Percentiles rank a stretch among this genome's conserved stretches.
These are phyloP conservation scores for Biscogniauxia mediterranea DNA, from an alignment of 2,329 filamentous ascomycete species.

Conservation along the genomic window DNA sequence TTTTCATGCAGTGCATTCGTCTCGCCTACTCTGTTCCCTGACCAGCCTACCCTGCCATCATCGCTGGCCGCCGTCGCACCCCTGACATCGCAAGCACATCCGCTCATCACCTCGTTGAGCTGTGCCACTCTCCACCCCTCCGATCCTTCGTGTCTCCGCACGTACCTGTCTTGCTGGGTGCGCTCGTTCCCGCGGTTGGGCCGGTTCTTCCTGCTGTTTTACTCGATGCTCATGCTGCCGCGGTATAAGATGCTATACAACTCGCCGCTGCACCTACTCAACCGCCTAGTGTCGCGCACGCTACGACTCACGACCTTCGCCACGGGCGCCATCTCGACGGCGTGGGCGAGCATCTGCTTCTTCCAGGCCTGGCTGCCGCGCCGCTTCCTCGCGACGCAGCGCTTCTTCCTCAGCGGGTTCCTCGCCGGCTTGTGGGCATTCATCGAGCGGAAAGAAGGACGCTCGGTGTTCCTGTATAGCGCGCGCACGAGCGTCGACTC, in stretches of 20 bases:
- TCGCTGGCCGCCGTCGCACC: conserved; percentile 69
- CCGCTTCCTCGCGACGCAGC: conserved; percentile 71
- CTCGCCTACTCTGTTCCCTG: conserved; percentile 83
- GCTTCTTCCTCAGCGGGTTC: conserved; percentile 88
- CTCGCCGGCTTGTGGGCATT: conserved; percentile 83
- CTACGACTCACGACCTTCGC: conserved; percentile 75
- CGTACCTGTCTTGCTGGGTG: conserved; percentile 85
- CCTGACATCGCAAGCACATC: conserved; percentile 81
- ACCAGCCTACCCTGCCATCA: conserved; percentile 62
- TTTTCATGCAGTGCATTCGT: conserved; percentile 61
- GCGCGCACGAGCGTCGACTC: conserved; percentile 77
- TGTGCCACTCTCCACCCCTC: conserved; percentile 87
- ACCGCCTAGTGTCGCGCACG: conserved; percentile 64
- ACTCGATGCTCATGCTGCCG: conserved; percentile 68
- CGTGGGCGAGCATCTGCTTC: conserved; percentile 87
- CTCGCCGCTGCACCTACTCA: conserved; percentile 65
- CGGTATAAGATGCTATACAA: conserved; percentile 67
- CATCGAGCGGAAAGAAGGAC: conserved; percentile 63
- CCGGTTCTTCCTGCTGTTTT: conserved; percentile 74
- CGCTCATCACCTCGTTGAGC: conserved; percentile 78
- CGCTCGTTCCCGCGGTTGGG: conserved; percentile 76
- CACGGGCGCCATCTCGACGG: conserved; percentile 79
- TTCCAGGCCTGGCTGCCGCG: conserved; percentile 79
- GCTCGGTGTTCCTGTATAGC: conserved; percentile 74
- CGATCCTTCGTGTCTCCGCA: conserved; percentile 84